These are phyloP conservation scores for Ustilago vetiveriae DNA, from an alignment of 1,284 basidiomycete genomes.

Conservation along the genomic window DNA sequence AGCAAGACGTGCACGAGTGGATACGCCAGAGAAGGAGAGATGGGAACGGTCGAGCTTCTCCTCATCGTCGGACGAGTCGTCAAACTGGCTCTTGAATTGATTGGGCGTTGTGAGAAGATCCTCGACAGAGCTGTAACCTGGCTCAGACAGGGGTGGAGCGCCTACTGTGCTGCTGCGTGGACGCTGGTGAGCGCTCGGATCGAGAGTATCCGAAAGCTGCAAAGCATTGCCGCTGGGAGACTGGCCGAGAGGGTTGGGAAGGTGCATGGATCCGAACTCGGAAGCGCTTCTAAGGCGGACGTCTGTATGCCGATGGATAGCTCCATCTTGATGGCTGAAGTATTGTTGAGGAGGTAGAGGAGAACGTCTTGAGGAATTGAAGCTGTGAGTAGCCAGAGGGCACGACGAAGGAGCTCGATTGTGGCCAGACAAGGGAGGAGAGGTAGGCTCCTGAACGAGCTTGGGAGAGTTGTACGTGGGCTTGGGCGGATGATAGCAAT, in stretches of 20 bases:
- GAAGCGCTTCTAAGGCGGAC: background rate
- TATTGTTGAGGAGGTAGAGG: background rate
- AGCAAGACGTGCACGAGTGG: slow-evolving; percentile 25
- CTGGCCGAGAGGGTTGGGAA: too few species aligned
- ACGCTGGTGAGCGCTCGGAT: background rate
- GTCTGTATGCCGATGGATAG: background rate
- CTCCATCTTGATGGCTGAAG: too few species aligned
- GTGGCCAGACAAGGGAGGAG: background rate
- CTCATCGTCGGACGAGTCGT: slow-evolving; percentile 49
- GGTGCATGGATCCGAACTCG: slow-evolving; percentile 6
- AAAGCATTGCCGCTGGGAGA: too few species aligned
- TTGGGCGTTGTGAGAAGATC: slow-evolving; percentile 1
- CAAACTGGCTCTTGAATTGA: slow-evolving; percentile 30
- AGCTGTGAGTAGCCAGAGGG: slow-evolving; percentile 11
- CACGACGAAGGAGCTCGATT: background rate
- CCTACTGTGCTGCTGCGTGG: slow-evolving; percentile 15
- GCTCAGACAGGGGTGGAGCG: background rate
- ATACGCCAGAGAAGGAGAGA: slow-evolving; percentile 2
- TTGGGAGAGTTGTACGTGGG: slow-evolving; percentile 38
- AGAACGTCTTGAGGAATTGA: background rate
- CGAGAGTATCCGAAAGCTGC: background rate
- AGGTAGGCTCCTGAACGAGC: slow-evolving; percentile 13
- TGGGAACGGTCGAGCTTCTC: slow-evolving; percentile 13
- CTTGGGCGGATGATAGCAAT: slow-evolving; percentile 19
- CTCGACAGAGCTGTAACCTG: background rate